phyloP scores from a whole-genome alignment of 2,329 filamentous ascomycete species.

The Botrytis pseudocinerea region DNA sequence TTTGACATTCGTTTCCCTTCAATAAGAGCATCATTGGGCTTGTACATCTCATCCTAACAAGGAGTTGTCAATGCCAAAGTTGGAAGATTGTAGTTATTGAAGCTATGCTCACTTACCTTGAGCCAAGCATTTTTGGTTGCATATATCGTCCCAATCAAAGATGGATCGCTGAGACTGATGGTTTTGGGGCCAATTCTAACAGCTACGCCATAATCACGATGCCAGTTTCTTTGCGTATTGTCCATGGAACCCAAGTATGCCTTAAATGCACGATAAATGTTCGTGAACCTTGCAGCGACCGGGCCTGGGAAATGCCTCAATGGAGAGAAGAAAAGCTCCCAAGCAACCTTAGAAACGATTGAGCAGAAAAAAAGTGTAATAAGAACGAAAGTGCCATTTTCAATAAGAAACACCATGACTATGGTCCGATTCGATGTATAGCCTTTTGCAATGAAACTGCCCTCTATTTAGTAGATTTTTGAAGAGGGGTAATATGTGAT shows the following conservation, averaged over 20 bases:
- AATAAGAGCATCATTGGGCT: background rate
- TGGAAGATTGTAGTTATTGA: background rate
- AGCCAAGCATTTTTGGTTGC: conserved; percentile 45
- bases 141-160: conserved; percentile 43
- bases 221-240: background rate
- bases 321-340: background rate
- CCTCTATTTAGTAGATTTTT: too few relatives aligned
- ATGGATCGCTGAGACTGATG: conserved; percentile 45
- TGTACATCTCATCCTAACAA: conserved; percentile 10
- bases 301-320: conserved; percentile 8
- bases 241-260: background rate
- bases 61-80: background rate
- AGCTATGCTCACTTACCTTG: background rate
- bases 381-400: background rate
- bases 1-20: conserved; percentile 3
- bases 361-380: background rate
- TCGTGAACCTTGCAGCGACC: background rate
- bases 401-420: background rate
- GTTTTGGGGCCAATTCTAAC: conserved; percentile 14
- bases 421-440: background rate
- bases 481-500: background rate
- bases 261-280: background rate
- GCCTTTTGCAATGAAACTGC: background rate
- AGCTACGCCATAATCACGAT: conserved; percentile 12
- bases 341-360: background rate